Evolutionary conservation across 148 eudicot genomes (phyloP), one percentile per base, ranked within the genome.

Genomic region (Mesembryanthemum crystallinum): DNA sequence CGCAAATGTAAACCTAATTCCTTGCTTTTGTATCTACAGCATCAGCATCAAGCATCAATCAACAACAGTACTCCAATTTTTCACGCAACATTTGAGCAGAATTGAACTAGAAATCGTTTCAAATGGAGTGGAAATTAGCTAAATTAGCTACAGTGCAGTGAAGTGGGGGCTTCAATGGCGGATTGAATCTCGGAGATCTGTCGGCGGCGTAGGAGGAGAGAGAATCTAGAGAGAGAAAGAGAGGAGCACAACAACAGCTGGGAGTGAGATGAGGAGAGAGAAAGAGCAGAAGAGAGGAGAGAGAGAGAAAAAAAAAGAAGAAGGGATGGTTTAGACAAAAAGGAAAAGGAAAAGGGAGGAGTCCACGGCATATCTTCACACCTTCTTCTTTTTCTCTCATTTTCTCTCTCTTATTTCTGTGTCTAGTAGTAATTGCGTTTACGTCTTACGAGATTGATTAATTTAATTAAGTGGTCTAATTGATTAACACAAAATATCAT

Each of bases 331-430:
- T 32, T 5, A 33, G 69, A 65, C 27, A 10, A 45, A 11, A 45
- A 45, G 9, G 14, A 11, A 45, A 45, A 11, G 49, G n/a, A 37
- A 64, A 32, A 64, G 30, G 9, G 47, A 9, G 8, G 35, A 65
- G 69, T 65, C 69, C 69, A 65, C 47, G 69, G 69, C 69, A 65
- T 37, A 65, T 65, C 60, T 57, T n/a, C 60, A 8, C 27, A 52
- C 27, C 27, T 57, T 57, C 60, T 21, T 57, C 27, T 57, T 21
- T 2, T 15, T 51, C 3, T 1, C 10, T 51, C 15, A 14, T 32
- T 13, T 23, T 18, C n/a, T 29, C 17, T 61, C 18, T 61, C 20
- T 57, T 21, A 2, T 55, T 17, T 59, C 28, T 59, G n/a, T n/a
- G n/a, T n/a, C n/a, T n/a, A n/a, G n/a, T n/a, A n/a, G n/a, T n/a